Evolutionary conservation across 192 early-diverging fungal genomes (phyloP).

Genomic region (Backusella tuberculispora): DNA sequence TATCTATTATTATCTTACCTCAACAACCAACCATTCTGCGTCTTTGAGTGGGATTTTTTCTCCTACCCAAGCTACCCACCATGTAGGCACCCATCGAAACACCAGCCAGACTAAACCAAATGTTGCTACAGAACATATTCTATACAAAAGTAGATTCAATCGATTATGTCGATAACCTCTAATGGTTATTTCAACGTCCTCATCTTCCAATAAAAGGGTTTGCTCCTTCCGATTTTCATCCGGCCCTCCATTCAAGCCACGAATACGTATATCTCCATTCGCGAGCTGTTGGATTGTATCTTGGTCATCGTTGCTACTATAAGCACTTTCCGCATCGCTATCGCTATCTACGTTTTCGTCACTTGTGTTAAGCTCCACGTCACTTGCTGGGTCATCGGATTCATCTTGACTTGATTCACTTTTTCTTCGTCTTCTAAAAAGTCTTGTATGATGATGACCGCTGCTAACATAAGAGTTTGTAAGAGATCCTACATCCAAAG

Average conservation of each 20-base stretch:
- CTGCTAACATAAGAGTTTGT: neutral
- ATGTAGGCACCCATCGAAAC: conserved; percentile 83
- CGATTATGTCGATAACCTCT: conserved; percentile 64
- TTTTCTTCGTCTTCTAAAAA: conserved; percentile 25
- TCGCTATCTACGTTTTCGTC: conserved; percentile 25
- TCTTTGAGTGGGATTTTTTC: conserved; percentile 62
- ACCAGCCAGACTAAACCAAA: conserved; percentile 75
- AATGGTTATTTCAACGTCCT: conserved; percentile 68
- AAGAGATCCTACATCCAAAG: neutral
- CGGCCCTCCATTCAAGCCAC: conserved; percentile 10
- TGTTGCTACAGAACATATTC: conserved; percentile 65
- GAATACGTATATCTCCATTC: neutral
- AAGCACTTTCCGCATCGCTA: conserved; percentile 17
- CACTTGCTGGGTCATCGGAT: neutral
- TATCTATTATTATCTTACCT: conserved; percentile 36
- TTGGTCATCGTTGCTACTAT: conserved; percentile 18
- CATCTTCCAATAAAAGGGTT: conserved; percentile 66
- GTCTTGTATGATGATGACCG: neutral
- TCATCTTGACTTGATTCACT: conserved; percentile 8
- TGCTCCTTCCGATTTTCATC: conserved; percentile 27
- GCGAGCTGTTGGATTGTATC: neutral
- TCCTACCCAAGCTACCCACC: conserved; percentile 77
- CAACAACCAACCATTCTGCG: conserved; percentile 75
- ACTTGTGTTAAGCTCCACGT: conserved; percentile 26
- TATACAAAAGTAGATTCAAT: conserved; percentile 60